These are phyloP conservation scores for Lithospermum erythrorhizon DNA, from an alignment of 257 asterid genomes.

Conservation along the genomic window DNA sequence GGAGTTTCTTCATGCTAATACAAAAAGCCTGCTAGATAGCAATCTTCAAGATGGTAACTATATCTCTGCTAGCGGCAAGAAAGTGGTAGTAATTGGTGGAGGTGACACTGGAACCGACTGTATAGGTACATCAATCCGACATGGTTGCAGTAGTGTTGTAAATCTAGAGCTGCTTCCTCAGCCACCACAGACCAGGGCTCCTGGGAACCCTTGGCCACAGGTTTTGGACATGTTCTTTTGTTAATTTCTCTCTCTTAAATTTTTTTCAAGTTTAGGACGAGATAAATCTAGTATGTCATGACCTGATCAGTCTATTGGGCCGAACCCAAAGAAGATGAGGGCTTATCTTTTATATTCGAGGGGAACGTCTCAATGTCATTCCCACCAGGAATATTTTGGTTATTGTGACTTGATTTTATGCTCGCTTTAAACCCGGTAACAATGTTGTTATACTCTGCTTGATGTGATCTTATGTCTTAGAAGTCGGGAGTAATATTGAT, in stretches of 20 bases:
- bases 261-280: not conserved
- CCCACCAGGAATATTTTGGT: no score
- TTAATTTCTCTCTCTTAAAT: not conserved
- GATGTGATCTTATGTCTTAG: no score
- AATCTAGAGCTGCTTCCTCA: conserved; percentile 92
- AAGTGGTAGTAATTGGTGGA: conserved; percentile 97
- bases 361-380: no score
- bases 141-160: conserved; percentile 68
- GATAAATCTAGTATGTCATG: no score
- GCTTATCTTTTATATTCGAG: no score
- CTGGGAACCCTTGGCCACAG: conserved; percentile 99
- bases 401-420: no score
- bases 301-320: no score
- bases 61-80: conserved; percentile 92
- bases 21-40: conserved; percentile 91
- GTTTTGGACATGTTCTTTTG: conserved; percentile 23
- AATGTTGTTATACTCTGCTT: no score
- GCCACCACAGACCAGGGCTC: conserved; percentile 88
- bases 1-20: conserved; percentile 97
- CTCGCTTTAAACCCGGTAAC: no score
- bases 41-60: conserved; percentile 75
- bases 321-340: no score
- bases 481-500: no score
- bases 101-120: conserved; percentile 99
- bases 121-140: conserved; percentile 90